These are phyloP conservation scores for Cladophialophora chaetospira DNA, from an alignment of 2,329 filamentous ascomycete genomes.

Conservation along the genomic window DNA sequence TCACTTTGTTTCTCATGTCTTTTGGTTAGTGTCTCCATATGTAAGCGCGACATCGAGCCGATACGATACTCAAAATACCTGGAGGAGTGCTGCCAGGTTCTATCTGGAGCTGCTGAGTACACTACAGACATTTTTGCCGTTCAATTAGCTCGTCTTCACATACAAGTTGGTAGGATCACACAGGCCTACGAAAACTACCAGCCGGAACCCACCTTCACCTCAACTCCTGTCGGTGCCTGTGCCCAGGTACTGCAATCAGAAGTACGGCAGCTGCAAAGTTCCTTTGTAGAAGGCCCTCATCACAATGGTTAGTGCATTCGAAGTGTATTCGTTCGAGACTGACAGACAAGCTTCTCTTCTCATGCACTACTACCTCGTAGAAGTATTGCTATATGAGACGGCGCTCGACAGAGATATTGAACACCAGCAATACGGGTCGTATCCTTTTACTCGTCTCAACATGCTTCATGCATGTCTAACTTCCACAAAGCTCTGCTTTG, in stretches of 20 bases:
- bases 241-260: conserved; percentile 49
- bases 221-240: conserved; percentile 31
- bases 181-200: conserved; percentile 29
- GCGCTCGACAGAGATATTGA: conserved; percentile 42
- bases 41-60: conserved; percentile 49
- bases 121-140: conserved; percentile 52
- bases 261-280: conserved; percentile 38
- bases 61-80: conserved; percentile 56
- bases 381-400: conserved; percentile 34
- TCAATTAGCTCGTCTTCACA: conserved; percentile 53
- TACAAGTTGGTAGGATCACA: conserved; percentile 53
- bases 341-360: conserved; percentile 29
- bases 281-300: conserved; percentile 9
- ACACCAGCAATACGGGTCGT: conserved; percentile 40
- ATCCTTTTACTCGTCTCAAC: conserved; percentile 49
- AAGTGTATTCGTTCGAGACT: neutral
- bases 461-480: conserved; percentile 53
- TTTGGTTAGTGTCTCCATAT: conserved; percentile 14
- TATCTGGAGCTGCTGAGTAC: conserved; percentile 50
- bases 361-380: conserved; percentile 34
- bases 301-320: conserved; percentile 6
- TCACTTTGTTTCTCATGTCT: neutral
- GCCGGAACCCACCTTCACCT: conserved; percentile 8
- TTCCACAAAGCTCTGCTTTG: conserved; percentile 54
- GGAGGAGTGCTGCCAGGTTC: conserved; percentile 51